Base-by-base conservation (phyloP, 306 rosid species). In the Acacia crassicarpa region DNA sequence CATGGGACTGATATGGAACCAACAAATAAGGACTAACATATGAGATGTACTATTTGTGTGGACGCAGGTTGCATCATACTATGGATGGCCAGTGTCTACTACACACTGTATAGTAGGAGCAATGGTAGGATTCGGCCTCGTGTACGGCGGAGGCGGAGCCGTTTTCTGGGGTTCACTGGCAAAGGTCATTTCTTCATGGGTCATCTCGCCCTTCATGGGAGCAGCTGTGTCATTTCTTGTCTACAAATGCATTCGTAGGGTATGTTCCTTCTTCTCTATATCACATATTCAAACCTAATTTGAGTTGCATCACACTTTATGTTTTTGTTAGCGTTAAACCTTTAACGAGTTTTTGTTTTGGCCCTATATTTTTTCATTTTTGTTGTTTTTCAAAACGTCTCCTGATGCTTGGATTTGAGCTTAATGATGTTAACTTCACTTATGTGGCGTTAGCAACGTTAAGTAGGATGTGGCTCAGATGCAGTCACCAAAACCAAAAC, bases 61-160 rank as follows among this genome's bases (percentile, higher is more conserved):
- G 76, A 63, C 84, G 89, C 88, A 89, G 99, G 75, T 81, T 84
- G 97, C 99, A 56, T 96, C 99, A 49, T 95, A 86, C 81, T 95
- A 83, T 74, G 99, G 99, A 59, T 93, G 91, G 99, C 99, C 99
- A 4, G 97, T 95, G 71, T 95, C 99, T 40, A 93, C 99, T n/a
- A 95, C 98, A 15, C 99, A 95, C 80, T 95, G 98, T 79, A 95
- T 95, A 84, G 99, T 93, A 9, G 99, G 99, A 82, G 95, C 99
- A 44, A 95, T 95, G 99, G 99, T 95, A 20, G 99, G 99, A 77
- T 95, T 95, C 78, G 98, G 97, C 69, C 87, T 96, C 12, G 92
- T 53, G 32, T 96, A 92, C 68, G 99, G 99, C 7, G 99, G 98
- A 78, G 56, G 90, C 19, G 93, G 92, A 58, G 99, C 98, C 3